Conservation (phyloP, 495 filamentous ascomycete genomes). For the Penicillium bialowiezense region DNA sequence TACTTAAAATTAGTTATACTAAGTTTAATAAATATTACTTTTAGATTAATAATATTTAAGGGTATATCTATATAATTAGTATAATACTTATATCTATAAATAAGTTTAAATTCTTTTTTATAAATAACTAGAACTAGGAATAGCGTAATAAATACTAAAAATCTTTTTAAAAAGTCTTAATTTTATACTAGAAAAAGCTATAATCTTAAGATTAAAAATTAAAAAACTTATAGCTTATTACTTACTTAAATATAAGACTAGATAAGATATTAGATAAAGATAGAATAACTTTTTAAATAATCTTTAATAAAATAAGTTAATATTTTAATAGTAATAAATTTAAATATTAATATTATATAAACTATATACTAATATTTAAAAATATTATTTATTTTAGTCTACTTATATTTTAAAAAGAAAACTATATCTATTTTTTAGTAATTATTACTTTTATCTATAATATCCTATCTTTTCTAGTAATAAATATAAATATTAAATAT, state of each 20-base stretch:
- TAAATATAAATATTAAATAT: background rate
- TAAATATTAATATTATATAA: too few species aligned
- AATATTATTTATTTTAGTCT: too few species aligned
- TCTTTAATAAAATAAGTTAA: background rate
- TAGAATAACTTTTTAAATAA: background rate
- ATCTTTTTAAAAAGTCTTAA: background rate
- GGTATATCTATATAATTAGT: slow-evolving; percentile 6
- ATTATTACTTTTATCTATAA: background rate
- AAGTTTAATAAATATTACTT: slow-evolving; percentile 12
- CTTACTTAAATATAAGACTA: background rate
- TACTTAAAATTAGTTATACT: background rate
- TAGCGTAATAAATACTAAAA: background rate
- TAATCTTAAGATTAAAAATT: background rate
- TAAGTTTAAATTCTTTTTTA: slow-evolving; percentile 12
- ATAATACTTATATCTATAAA: slow-evolving; percentile 4
- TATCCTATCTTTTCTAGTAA: background rate
- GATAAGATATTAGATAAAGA: background rate
- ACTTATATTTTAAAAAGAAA: background rate
- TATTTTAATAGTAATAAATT: too few species aligned
- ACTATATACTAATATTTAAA: too few species aligned
- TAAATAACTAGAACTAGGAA: background rate
- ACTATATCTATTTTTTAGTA: background rate
- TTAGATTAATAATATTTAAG: slow-evolving; percentile 3
- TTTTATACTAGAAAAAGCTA: background rate
- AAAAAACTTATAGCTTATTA: background rate